phyloP scores from a whole-genome alignment of 2,329 filamentous ascomycete species.

The Blastomyces gilchristii region DNA sequence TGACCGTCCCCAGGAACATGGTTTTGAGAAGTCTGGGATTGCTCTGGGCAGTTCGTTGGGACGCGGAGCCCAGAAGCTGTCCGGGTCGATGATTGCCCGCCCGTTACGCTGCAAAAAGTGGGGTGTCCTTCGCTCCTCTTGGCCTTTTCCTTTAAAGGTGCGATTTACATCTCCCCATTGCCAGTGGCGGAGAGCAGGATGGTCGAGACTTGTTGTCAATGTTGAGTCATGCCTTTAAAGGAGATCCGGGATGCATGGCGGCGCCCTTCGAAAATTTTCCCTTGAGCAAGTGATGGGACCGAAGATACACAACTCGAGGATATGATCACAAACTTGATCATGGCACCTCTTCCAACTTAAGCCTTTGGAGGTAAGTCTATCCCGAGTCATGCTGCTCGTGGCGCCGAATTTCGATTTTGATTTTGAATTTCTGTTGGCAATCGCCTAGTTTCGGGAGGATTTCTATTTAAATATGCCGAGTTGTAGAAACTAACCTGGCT shows the following conservation, averaged over 20 bases:
- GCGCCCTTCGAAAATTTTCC: background rate
- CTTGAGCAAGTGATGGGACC: background rate
- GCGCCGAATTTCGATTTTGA: background rate
- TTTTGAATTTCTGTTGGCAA: background rate
- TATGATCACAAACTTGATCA: background rate
- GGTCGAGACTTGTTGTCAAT: background rate
- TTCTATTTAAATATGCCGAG: no score
- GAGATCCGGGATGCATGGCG: background rate
- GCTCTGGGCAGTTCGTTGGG: background rate
- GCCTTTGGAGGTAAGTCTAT: background rate
- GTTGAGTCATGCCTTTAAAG: background rate
- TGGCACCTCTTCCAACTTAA: background rate
- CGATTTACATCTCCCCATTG: background rate
- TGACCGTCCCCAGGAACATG: background rate
- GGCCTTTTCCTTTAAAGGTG: background rate
- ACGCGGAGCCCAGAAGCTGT: background rate
- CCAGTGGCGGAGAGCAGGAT: background rate
- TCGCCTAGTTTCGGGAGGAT: background rate
- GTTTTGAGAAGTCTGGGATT: background rate
- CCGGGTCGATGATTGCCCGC: background rate
- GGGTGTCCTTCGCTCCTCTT: background rate
- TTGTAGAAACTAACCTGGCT: background rate
- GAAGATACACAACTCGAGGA: background rate
- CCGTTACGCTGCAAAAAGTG: slow-evolving; percentile 1
- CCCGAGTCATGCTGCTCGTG: background rate